These are phyloP conservation scores for Carex parvula DNA, from an alignment of 176 grass and related monocot species.

Conservation along the genomic window DNA sequence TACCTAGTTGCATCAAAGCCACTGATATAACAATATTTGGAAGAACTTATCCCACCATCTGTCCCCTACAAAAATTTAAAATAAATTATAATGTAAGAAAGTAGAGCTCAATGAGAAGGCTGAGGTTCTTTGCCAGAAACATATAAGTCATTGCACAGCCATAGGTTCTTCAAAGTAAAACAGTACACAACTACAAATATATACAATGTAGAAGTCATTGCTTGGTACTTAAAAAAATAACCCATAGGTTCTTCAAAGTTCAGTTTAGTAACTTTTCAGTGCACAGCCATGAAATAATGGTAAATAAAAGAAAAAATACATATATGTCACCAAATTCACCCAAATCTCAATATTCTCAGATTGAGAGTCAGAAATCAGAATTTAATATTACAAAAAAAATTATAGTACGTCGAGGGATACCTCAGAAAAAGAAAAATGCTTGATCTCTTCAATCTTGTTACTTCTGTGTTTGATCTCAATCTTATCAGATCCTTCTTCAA, in stretches of 20 bases:
- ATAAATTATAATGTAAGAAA: no score
- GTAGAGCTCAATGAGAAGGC: no score
- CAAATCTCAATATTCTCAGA: not conserved
- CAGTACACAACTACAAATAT: no score
- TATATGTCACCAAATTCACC: not conserved
- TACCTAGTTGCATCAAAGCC: no score
- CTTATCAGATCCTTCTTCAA: slow-evolving; percentile 65
- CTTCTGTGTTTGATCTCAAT: slow-evolving; percentile 92
- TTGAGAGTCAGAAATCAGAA: not conserved
- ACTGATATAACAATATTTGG: no score
- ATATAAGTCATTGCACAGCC: no score
- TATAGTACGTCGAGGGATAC: slow-evolving; percentile 27
- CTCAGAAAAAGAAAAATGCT: slow-evolving; percentile 59
- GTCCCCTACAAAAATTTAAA: no score
- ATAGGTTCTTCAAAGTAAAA: no score
- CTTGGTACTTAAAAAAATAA: not conserved
- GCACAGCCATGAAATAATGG: not conserved
- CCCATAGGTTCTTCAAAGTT: not conserved
- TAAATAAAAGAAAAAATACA: not conserved
- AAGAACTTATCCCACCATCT: no score
- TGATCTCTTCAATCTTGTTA: slow-evolving; percentile 74
- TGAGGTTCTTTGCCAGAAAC: no score
- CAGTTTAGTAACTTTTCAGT: not conserved
- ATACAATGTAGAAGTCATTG: no score
- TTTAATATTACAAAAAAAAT: not conserved